Conservation (phyloP, 2,329 filamentous ascomycete species). For the Epichloe uncinata region DNA sequence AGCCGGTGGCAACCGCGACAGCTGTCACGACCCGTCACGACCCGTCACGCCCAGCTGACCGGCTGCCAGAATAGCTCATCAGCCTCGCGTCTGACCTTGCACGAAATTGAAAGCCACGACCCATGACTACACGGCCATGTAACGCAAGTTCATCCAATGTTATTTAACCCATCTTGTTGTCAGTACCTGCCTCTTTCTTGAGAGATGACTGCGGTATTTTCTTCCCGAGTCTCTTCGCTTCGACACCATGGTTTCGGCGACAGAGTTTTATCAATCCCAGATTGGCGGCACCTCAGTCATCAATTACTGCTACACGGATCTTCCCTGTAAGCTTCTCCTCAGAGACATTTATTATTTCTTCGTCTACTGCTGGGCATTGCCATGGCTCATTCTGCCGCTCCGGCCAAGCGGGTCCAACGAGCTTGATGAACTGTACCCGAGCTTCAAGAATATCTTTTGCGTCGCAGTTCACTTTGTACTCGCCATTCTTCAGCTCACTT, state of each 20-base stretch:
- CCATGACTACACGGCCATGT: background rate
- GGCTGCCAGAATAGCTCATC: background rate
- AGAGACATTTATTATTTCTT: constrained; percentile 45
- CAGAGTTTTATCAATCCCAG: constrained; percentile 45
- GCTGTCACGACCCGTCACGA: background rate
- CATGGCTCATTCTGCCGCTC: constrained; percentile 47
- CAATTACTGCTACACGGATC: constrained; percentile 48
- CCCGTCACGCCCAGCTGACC: background rate
- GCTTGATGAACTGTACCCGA: constrained; percentile 52
- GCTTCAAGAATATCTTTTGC: constrained; percentile 40
- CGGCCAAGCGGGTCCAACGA: constrained; percentile 35
- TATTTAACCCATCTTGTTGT: background rate
- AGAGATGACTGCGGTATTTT: background rate
- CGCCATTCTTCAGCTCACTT: constrained; percentile 42
- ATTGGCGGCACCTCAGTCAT: constrained; percentile 42
- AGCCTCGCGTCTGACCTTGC: background rate
- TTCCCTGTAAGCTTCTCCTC: constrained; percentile 35
- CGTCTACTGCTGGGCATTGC: constrained; percentile 40
- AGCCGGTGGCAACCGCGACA: background rate
- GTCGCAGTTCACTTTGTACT: constrained; percentile 46
- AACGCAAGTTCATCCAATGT: background rate
- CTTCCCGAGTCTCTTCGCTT: background rate
- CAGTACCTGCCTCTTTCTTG: background rate
- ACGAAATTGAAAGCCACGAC: background rate
- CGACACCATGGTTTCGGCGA: constrained; percentile 13